These are phyloP conservation scores for Akebia trifoliata DNA, from an alignment of 164 flowering plant genomes.

Conservation along the genomic window DNA sequence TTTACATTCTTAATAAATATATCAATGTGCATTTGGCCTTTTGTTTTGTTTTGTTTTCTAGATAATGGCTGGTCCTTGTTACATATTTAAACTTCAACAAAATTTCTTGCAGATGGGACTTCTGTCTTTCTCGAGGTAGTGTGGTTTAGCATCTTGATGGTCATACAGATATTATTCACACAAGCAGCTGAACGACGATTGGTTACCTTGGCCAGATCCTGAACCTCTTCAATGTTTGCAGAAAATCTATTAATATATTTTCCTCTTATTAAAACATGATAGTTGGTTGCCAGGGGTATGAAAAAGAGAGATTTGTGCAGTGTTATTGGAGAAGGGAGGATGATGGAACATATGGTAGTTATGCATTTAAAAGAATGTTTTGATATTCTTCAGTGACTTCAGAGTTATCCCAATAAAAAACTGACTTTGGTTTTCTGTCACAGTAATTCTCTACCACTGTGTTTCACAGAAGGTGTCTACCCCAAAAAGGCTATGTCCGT, in stretches of 20 bases:
- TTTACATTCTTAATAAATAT: not conserved
- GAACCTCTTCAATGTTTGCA: slow-evolving; percentile 9
- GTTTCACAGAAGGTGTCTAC: slow-evolving; percentile 60
- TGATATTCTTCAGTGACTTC: too few species aligned
- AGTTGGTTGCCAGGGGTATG: slow-evolving; percentile 67
- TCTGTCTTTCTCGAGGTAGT: slow-evolving; percentile 58
- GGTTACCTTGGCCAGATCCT: slow-evolving; percentile 76
- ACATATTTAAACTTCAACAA: not conserved
- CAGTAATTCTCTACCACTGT: slow-evolving; percentile 91
- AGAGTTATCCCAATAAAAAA: not conserved
- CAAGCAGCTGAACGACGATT: slow-evolving; percentile 51
- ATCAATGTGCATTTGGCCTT: slow-evolving; percentile 8
- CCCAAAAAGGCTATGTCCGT: slow-evolving; percentile 64
- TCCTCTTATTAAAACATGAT: slow-evolving; percentile 8
- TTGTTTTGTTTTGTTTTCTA: too few species aligned
- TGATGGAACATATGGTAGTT: slow-evolving; percentile 89
- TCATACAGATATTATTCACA: slow-evolving; percentile 86
- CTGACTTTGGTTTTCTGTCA: slow-evolving; percentile 14
- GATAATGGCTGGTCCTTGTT: not conserved
- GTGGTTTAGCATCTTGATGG: slow-evolving; percentile 94
- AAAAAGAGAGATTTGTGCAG: slow-evolving; percentile 64
- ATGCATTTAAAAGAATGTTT: slow-evolving; percentile 3
- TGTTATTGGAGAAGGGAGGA: slow-evolving; percentile 98
- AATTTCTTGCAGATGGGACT: slow-evolving; percentile 78
- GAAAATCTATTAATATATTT: too few species aligned